Evolutionary conservation across 2,329 filamentous ascomycete species (phyloP), one percentile per base, ranked within the genome.

Genomic region (Aspergillus puulaauensis): DNA sequence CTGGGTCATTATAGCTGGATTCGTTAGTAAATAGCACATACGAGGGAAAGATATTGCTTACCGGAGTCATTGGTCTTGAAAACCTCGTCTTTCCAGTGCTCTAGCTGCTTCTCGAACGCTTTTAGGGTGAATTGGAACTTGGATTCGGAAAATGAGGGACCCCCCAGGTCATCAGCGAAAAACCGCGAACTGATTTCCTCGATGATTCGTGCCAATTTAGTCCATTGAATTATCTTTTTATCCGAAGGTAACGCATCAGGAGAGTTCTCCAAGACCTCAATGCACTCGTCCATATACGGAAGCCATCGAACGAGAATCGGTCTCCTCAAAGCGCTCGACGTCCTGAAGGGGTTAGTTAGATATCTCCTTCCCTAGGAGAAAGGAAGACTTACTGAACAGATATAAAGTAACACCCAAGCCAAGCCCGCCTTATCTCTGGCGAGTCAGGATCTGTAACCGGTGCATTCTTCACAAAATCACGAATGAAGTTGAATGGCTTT

Each of bases 111-210:
- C 69, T 90, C 86, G 60, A 91, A 86, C 0, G 81, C 83, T 61
- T 82, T 83, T 55, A 91, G 75, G 6, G 84, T 82, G 62, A 87
- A 83, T 68, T 89, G 86, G 3, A 84, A 85, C 58, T 86, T 84
- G 9, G 82, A 73, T 58, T 91, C 87, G 0, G 81, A 77, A 39
- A 91, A 80, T 8, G 82, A 73, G 3, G 76, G 74, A 8, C 77
- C 75, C 6, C 77, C 77, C 1, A 85, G 80, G 55, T 91, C 88
- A 60, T 91, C 87, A 70, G 88, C 82, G 5, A 81, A 82, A 59
- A 91, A 88, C 63, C 89, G 85, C 31, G 82, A 76, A 9, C 84
- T 83, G 15, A 90, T 82, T 57, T 91, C 87, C 69, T 92, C 90
- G 1, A 84, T 84, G 45, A 91, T 83, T 56, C 81, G 81, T 17